Evolutionary conservation across 192 early-diverging fungal genomes (phyloP).

Genomic region (Backusella morwellensis): DNA sequence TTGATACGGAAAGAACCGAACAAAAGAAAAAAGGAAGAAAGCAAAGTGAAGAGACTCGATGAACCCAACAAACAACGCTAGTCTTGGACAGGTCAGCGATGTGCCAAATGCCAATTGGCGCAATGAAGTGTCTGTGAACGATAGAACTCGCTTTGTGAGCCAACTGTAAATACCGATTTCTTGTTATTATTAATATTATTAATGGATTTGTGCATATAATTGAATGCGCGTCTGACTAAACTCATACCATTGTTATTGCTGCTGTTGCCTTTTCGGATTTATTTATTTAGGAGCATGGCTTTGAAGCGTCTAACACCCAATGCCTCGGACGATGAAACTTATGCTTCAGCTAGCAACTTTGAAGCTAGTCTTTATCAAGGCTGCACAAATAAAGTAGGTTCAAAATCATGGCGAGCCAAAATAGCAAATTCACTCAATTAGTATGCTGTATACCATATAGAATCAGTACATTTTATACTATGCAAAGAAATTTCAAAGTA

Average conservation of each 20-base stretch:
- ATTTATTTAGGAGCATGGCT: constrained; percentile 19
- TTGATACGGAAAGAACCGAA: background rate
- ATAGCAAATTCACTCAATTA: background rate
- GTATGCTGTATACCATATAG: background rate
- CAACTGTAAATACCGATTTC: constrained; percentile 20
- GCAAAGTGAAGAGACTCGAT: background rate
- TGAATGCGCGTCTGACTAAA: background rate
- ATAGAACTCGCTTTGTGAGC: constrained; percentile 18
- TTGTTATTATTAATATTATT: background rate
- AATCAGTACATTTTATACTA: constrained; percentile 33
- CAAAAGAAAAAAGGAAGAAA: background rate
- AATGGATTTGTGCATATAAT: background rate
- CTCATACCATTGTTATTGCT: background rate
- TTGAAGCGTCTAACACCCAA: constrained; percentile 23
- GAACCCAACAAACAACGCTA: background rate
- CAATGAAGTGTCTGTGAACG: constrained; percentile 17
- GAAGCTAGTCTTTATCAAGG: constrained; percentile 26
- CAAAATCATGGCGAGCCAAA: background rate
- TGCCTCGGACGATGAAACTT: constrained; percentile 31
- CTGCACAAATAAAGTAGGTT: constrained; percentile 33
- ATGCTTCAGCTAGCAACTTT: constrained; percentile 29
- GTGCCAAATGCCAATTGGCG: constrained; percentile 18
- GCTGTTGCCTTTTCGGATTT: background rate
- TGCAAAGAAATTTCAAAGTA: constrained; percentile 24
- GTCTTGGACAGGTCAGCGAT: constrained; percentile 9